Evolutionary conservation across 805 yeast species (phyloP).

Genomic region (Komagataella populi): DNA sequence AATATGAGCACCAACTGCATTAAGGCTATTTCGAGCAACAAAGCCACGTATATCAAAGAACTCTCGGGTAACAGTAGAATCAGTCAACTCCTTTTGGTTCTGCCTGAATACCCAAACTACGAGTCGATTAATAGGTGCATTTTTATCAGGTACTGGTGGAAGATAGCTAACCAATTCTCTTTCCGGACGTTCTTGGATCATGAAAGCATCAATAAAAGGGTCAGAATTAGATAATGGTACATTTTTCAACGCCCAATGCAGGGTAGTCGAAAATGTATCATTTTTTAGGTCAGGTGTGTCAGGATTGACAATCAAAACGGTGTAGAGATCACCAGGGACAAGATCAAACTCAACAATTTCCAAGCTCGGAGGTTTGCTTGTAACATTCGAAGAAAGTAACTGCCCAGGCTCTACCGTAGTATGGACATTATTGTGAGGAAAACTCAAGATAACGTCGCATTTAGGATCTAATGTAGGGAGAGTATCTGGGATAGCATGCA

Average conservation of each 20-base stretch:
- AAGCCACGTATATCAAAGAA: constrained; percentile 65
- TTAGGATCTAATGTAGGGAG: constrained; percentile 77
- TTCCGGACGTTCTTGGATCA: constrained; percentile 20
- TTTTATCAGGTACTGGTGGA: constrained; percentile 87
- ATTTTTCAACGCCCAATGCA: constrained; percentile 70
- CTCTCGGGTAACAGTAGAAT: constrained; percentile 20
- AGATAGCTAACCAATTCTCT: constrained; percentile 40
- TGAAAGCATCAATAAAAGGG: constrained; percentile 36
- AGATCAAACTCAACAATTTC: constrained; percentile 60
- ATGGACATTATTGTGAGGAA: constrained; percentile 54
- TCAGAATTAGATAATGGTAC: constrained; percentile 45
- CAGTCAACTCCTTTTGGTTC: constrained; percentile 11
- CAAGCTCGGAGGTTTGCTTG: constrained; percentile 64
- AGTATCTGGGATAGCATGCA: constrained; percentile 85
- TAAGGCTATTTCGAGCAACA: constrained; percentile 36
- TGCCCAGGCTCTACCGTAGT: constrained; percentile 75
- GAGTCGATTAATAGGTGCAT: constrained; percentile 70
- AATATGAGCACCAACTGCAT: constrained; percentile 83
- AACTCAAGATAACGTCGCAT: constrained; percentile 62
- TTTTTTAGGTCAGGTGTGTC: constrained; percentile 69
- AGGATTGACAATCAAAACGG: constrained; percentile 78
- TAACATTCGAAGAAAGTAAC: constrained; percentile 57
- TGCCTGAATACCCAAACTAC: constrained; percentile 90
- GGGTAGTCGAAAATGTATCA: constrained; percentile 56
- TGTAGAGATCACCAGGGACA: constrained; percentile 41